Evolutionary conservation across 2,329 filamentous ascomycete genomes (phyloP), one percentile per base, ranked within the genome.

Genomic region (Penicillium griseofulvum): DNA sequence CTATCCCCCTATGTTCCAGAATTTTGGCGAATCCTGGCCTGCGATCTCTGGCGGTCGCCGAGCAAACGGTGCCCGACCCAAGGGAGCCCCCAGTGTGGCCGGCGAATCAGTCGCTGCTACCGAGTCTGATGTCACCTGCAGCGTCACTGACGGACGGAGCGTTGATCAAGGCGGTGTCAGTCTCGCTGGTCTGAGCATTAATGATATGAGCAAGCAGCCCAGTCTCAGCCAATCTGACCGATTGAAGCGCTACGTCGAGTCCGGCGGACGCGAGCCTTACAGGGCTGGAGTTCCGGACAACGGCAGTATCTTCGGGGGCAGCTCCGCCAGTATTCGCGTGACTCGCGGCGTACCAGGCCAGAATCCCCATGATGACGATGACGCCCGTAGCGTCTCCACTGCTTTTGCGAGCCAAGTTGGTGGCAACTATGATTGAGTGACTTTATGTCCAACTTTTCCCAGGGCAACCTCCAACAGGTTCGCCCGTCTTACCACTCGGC

Each of bases 371-470:
- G 94, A 99, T 64, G 94, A 99, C 64, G 94, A 97, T 36, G 63
- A 65, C 71, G 91, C 94, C 68, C 91, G 94, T 76, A 97, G 93
- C 75, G 86, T 97, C 68, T 96, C 91, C 69, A 97, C 94, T 49
- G 92, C 92, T 46, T 99, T 97, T 77, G 92, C 93, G 58, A 97
- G 91, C 78, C 94, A 97, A 75, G 86, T 97, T 64, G 91, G 90
- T 53, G 81, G 81, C 39, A 81, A 78, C 64, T 85, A 84, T 66
- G 83, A 85, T 71, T 85, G 81, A 85, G 63, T 57, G 49, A 58
- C n/a, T 19, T 28, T 26, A 43, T 45, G 17, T 47, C 39, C 46
- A 46, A 38, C 47, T 51, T 52, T 54, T 53, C 41, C 38, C 49
- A 56, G 49, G 60, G 54, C 50, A 37, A 45, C 58, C 61, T 63